Base-by-base conservation (phyloP, 78 protist genomes). In the Blattamonas nauphoetae region DNA sequence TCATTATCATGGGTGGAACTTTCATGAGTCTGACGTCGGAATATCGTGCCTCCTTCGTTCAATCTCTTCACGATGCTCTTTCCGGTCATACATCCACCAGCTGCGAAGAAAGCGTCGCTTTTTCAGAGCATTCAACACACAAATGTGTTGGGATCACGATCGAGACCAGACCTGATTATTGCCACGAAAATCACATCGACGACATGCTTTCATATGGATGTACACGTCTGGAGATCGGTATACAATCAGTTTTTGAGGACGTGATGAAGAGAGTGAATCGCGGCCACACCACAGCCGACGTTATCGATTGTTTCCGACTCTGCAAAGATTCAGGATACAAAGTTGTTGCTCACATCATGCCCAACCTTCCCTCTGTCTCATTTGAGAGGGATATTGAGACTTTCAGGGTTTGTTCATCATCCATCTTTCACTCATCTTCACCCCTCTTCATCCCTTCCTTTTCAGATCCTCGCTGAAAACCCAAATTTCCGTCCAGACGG, bases 111-210 rank as follows among this genome's bases (percentile, higher is more conserved):
- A 90, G 93, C 1, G 92, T 92, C 44, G 33, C 42, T 79, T 92
- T 92, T 86, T 88, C 93, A 3, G 94, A 95, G 82, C 94, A 91
- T 78, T 42, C 87, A 41, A 84, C 88, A 38, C 87, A 90, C 77
- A 94, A 96, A 90, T 95, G 97, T 86, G 86, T 97, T 42, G 97
- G 97, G 41, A 89, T 95, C 88, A 95, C 98, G 2, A 96, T 96
- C 41, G 98, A 96, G 64, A 96, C 98, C 5, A 87, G 98, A 4
- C 98, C 98, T n/a, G 98, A 96, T 87, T 96, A 94, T 90, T 96
- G 98, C 90, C 86, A 91, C 35, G 90, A 88, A 41, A 88, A 89
- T 1, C 98, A 95, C 87, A 45, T 94, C 44, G 36, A 32, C 4
- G 21, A 38, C 78, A 91, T 91, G 91, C 88, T 91, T 21, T 0